Base-by-base conservation (phyloP, 2,329 filamentous ascomycete species). In the Thielaviopsis euricoi region DNA sequence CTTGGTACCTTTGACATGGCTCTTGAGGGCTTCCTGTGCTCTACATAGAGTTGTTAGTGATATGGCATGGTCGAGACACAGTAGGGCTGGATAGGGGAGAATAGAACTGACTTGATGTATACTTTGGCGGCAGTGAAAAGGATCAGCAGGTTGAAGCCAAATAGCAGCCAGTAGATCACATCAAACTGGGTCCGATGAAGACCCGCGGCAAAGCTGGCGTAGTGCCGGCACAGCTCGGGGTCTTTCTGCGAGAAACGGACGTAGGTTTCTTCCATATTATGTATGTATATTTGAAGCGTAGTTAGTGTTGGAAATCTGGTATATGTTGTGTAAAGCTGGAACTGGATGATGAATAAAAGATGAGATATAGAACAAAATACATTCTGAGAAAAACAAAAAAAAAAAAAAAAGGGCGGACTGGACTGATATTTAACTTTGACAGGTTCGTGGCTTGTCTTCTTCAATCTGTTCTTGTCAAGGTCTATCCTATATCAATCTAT, bases 131-230 rank as follows among this genome's bases (percentile, higher is more conserved):
- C 70, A 13, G 72, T 59, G 55, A 74, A 76, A 25, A 77, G 67
- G 17, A 77, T 64, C 9, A 72, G 53, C 0, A 77, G 62, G 56
- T 76, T 75, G 19, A 68, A 64, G 23, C 70, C 62, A 62, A 77
- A 77, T 54, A 77, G 60, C 12, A 64, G 62, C 74, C 74, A 77
- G 66, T 75, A 77, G 23, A 76, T 66, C 13, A 71, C 63, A 61
- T 73, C 72, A 60, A 75, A 75, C 62, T 76, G 67, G 63, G 66
- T 65, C 55, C 71, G 64, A 12, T 67, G 68, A 60, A 77, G 65
- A 59, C 72, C 64, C 6, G 70, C 66, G 26, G 74, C 73, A 62
- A 77, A 77, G 50, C 67, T 64, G 40, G 74, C 75, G 63, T 74
- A 74, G 48, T 67, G 63, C 23, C 63, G 56, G 60, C 71, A 74